Evolutionary conservation across 768 basidiomycete genomes (phyloP), one percentile per base, ranked within the genome.

Genomic region (Serendipita indica): DNA sequence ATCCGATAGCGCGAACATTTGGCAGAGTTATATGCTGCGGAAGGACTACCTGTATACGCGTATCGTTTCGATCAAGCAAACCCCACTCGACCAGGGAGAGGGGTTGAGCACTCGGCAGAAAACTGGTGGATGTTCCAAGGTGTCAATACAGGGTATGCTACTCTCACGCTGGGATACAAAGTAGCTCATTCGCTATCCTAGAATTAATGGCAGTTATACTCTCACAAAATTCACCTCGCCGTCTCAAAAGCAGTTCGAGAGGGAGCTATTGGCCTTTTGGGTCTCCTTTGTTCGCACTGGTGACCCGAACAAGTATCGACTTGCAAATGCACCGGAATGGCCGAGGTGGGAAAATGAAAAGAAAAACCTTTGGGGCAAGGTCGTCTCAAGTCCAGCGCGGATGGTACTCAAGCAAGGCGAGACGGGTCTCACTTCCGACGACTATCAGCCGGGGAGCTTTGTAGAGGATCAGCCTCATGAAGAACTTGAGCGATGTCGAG

Each of bases 111-210:
- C 61, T 75, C 81, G 4, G 73, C 82, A 0, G 82, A 81, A 65
- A 81, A 83, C 63, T 82, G 78, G 77, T 81, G 81, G 79, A 78
- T 82, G 80, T 82, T 81, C 69, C 66, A 68, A 20, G 81, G 83
- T 1, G 75, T 72, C 1, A 77, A 77, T 60, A 81, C 80, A 30
- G 81, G 81, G 82, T 81, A 64, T 18, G 72, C 25, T 46, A 14
- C 16, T n/a, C n/a, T 16, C 45, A 13, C 13, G 37, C 18, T 39
- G 37, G n/a, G n/a, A n/a, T n/a, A n/a, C n/a, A n/a, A n/a, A n/a
- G n/a, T n/a, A n/a, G n/a, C n/a, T 39, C 13, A 18, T 45, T 39
- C 13, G 18, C 37, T 39, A 13, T 2, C 18, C 37, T 13, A 39
- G 37, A 18, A 18, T 39, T 12, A 39, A 39, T 39, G 37, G 37